Conservation (phyloP, 129 eudicot species). For the Flaveria ramosissima region DNA sequence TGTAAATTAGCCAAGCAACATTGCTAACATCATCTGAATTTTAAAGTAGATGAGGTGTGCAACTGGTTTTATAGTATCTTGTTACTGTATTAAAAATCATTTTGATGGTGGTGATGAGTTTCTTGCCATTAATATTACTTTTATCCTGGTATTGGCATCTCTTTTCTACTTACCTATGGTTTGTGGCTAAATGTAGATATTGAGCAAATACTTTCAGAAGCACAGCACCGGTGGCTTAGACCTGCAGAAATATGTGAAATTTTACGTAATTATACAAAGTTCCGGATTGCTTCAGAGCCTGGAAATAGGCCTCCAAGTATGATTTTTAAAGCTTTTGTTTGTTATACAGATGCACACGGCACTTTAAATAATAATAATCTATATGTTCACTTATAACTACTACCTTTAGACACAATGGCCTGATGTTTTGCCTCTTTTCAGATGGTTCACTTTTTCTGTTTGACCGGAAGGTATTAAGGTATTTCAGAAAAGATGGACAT, state of each 20-base stretch:
- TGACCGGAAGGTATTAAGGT: conserved; percentile 93
- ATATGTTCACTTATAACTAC: neutral
- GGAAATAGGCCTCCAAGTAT: conserved; percentile 90
- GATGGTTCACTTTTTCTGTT: conserved; percentile 98
- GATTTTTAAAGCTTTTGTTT: conserved; percentile 5
- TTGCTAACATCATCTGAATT: neutral
- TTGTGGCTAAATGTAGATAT: conserved; percentile 63
- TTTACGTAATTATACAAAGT: conserved; percentile 68
- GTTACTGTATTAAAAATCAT: conserved; percentile 10
- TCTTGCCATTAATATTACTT: neutral
- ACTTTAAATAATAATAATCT: neutral
- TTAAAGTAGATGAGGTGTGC: neutral
- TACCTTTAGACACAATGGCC: conserved; percentile 13
- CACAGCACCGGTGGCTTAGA: conserved; percentile 94
- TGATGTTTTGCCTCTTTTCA: conserved; percentile 41
- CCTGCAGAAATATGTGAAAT: conserved; percentile 97
- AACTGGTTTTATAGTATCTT: conserved; percentile 17
- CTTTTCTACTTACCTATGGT: conserved; percentile 16
- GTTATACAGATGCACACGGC: neutral
- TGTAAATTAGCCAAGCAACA: conserved; percentile 14
- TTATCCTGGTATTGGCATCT: neutral
- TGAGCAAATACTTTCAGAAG: conserved; percentile 77
- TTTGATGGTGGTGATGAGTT: conserved; percentile 11
- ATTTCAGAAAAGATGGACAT: conserved; percentile 96
- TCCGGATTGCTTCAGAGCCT: conserved; percentile 82